These are phyloP conservation scores for Osmozyma mogii DNA, from an alignment of 805 yeast species.

Conservation along the genomic window DNA sequence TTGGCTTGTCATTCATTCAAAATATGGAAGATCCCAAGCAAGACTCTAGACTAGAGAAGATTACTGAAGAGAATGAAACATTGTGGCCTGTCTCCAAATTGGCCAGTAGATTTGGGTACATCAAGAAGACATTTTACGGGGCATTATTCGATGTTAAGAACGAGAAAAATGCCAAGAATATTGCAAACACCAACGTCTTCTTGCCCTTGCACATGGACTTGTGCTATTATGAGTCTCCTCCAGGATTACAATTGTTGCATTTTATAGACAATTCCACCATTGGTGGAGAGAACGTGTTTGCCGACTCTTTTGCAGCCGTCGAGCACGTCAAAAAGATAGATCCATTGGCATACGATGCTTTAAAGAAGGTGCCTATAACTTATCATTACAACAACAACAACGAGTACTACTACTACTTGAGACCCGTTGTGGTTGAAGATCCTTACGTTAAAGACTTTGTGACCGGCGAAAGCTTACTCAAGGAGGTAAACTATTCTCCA, in stretches of 20 bases:
- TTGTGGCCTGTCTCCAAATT: conserved; percentile 33
- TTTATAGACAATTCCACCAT: conserved; percentile 43
- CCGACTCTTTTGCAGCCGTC: conserved; percentile 65
- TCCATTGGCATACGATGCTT: conserved; percentile 55
- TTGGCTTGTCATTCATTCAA: conserved; percentile 51
- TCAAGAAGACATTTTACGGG: conserved; percentile 68
- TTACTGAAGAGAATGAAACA: conserved; percentile 35
- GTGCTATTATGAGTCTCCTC: conserved; percentile 71
- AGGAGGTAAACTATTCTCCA: conserved; percentile 67
- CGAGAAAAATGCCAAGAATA: conserved; percentile 46
- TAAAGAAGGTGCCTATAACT: conserved; percentile 55
- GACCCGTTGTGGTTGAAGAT: conserved; percentile 55
- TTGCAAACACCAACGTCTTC: conserved; percentile 58
- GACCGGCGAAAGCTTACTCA: conserved; percentile 26
- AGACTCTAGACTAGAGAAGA: conserved; percentile 16
- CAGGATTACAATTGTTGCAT: conserved; percentile 68
- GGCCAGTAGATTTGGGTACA: conserved; percentile 54
- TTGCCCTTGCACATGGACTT: conserved; percentile 76
- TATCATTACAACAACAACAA: conserved; percentile 60
- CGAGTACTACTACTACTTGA: conserved; percentile 51
- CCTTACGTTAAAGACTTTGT: conserved; percentile 22
- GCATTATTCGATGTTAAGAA: conserved; percentile 58
- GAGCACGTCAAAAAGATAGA: conserved; percentile 45
- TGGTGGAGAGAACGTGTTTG: conserved; percentile 66
- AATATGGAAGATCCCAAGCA: conserved; percentile 39